Conservation (phyloP, 31 red algal genomes). For the Odonthalia washingtoniensis region DNA sequence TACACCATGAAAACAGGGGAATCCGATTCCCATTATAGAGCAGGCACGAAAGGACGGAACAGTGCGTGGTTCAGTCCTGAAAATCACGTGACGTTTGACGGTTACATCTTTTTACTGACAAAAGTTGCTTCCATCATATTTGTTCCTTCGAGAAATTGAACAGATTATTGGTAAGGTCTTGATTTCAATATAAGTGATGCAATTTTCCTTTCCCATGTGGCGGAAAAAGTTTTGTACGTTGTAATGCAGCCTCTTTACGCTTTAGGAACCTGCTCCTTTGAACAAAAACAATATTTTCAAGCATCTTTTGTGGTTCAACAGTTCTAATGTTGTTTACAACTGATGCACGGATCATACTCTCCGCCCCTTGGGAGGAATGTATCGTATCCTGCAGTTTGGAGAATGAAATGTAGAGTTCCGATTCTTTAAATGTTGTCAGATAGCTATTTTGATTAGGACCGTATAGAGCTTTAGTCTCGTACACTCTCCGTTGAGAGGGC, state of each 20-base stretch:
- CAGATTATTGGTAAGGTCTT: too few relatives aligned
- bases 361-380: conserved; percentile 35
- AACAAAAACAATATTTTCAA: conserved; percentile 17
- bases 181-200: too few relatives aligned
- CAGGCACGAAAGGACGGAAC: conserved; percentile 37
- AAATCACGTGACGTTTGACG: neutral
- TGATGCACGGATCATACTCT: conserved; percentile 28
- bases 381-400: conserved; percentile 13
- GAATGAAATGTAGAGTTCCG: conserved; percentile 32
- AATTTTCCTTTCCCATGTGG: conserved; percentile 15
- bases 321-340: conserved; percentile 40
- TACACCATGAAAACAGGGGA: conserved; percentile 45
- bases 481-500: neutral
- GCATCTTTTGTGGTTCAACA: conserved; percentile 45
- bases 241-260: neutral
- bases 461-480: too few relatives aligned
- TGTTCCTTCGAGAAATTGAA: too few relatives aligned
- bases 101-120: neutral
- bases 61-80: too few relatives aligned
- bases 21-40: conserved; percentile 23
- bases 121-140: conserved; percentile 52
- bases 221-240: neutral
- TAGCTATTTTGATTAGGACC: neutral
- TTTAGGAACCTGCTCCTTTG: conserved; percentile 29
- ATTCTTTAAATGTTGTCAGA: conserved; percentile 7